Evolutionary conservation across 805 yeast species (phyloP).

Genomic region (Metschnikowia henanensis): DNA sequence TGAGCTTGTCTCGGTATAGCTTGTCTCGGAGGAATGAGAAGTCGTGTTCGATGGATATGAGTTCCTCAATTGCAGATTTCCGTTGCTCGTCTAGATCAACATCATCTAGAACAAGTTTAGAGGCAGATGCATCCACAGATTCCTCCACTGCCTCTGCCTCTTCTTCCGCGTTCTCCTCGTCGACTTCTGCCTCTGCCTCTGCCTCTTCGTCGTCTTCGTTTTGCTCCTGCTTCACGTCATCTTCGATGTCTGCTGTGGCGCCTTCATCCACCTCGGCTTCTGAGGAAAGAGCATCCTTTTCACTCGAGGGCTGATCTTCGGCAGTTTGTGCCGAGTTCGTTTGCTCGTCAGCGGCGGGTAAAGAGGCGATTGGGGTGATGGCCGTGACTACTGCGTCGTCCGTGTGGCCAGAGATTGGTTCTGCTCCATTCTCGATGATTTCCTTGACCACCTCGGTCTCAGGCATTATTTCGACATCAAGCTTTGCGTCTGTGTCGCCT

Average conservation of each 20-base stretch:
- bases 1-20: slow-evolving; percentile 79
- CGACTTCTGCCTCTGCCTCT: slow-evolving; percentile 2
- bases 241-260: slow-evolving; percentile 11
- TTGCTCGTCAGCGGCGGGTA: neutral
- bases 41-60: slow-evolving; percentile 78
- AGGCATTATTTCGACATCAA: slow-evolving; percentile 1
- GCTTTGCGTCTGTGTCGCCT: neutral
- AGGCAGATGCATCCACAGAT: slow-evolving; percentile 12
- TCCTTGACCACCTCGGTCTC: slow-evolving; percentile 1
- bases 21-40: slow-evolving; percentile 86
- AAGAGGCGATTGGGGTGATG: neutral
- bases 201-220: slow-evolving; percentile 11
- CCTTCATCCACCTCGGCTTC: slow-evolving; percentile 16
- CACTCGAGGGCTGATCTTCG: slow-evolving; percentile 1
- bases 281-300: slow-evolving; percentile 17
- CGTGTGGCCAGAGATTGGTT: slow-evolving; percentile 4
- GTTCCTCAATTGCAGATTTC: slow-evolving; percentile 64
- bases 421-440: slow-evolving; percentile 9
- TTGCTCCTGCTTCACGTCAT: slow-evolving; percentile 14
- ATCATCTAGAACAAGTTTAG: slow-evolving; percentile 6
- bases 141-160: slow-evolving; percentile 18
- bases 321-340: neutral
- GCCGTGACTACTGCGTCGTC: slow-evolving; percentile 8
- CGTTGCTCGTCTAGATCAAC: slow-evolving; percentile 43
- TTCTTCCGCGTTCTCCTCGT: slow-evolving; percentile 26